These are phyloP conservation scores for Nakazawaea ernobii DNA, from an alignment of 805 yeast genomes.

Conservation along the genomic window DNA sequence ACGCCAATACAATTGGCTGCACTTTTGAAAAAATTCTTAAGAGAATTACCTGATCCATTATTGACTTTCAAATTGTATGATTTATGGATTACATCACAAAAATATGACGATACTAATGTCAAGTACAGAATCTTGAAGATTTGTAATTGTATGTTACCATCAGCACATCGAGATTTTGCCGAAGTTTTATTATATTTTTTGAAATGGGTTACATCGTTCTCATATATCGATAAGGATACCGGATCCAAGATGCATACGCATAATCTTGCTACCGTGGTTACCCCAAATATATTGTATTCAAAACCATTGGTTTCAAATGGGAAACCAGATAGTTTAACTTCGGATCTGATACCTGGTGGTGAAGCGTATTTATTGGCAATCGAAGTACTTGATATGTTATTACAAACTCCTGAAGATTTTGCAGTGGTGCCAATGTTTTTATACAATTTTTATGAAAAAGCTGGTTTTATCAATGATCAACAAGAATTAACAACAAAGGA, in stretches of 20 bases:
- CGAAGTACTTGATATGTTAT: conserved; percentile 81
- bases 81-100: conserved; percentile 71
- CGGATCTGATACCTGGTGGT: conserved; percentile 31
- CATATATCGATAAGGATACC: conserved; percentile 83
- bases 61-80: conserved; percentile 72
- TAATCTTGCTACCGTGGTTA: conserved; percentile 89
- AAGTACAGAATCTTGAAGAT: conserved; percentile 53
- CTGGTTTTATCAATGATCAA: conserved; percentile 30
- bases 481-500: conserved; percentile 31
- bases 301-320: conserved; percentile 30
- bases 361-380: conserved; percentile 84
- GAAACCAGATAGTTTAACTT: conserved; percentile 12
- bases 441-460: conserved; percentile 39
- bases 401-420: conserved; percentile 75
- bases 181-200: conserved; percentile 84
- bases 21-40: conserved; percentile 77
- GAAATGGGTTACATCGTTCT: conserved; percentile 94
- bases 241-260: conserved; percentile 93
- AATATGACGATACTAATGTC: conserved; percentile 35
- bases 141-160: conserved; percentile 74
- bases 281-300: conserved; percentile 82
- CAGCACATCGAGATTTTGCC: conserved; percentile 72
- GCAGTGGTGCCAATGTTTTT: conserved; percentile 71
- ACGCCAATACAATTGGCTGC: conserved; percentile 93
- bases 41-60: conserved; percentile 91